Percentiles rank a stretch among this genome's conserved stretches.
phyloP scores from a whole-genome alignment of 306 rosid genomes.

The Sechiopsis laciniata region DNA sequence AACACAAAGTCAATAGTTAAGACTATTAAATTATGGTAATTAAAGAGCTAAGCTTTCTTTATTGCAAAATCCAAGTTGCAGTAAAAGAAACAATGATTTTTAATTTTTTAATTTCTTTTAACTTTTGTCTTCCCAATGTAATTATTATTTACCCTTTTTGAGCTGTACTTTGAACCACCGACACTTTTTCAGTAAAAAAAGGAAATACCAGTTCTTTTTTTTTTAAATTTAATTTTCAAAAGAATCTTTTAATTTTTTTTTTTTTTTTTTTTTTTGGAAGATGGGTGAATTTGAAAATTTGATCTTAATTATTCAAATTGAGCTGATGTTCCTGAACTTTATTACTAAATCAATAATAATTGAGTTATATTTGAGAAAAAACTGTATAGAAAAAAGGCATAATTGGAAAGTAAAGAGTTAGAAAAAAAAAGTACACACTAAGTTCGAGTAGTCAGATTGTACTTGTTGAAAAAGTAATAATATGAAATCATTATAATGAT shows the following conservation, averaged over 20 bases:
- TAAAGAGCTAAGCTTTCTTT: not conserved
- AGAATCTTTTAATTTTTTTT: too few species aligned
- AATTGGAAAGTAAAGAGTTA: not conserved
- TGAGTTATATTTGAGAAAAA: too few species aligned
- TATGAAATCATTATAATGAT: not conserved
- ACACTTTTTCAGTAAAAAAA: not conserved
- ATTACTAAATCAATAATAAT: too few species aligned
- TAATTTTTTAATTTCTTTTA: too few species aligned
- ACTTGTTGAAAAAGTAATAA: not conserved
- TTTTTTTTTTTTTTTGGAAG: too few species aligned
- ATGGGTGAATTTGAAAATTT: too few species aligned
- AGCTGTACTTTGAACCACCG: not conserved
- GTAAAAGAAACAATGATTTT: too few species aligned
- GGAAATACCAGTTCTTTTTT: not conserved
- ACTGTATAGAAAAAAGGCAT: too few species aligned
- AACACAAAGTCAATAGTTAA: slow-evolving; percentile 6
- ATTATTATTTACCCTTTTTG: not conserved
- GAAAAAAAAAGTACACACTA: not conserved
- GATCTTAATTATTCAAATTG: too few species aligned
- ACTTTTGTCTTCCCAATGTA: not conserved
- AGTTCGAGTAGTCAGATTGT: not conserved
- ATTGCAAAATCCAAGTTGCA: not conserved
- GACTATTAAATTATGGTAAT: not conserved
- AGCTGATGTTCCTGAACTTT: too few species aligned
- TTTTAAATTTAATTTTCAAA: not conserved